Evolutionary conservation across 805 yeast genomes (phyloP), one percentile per base, ranked within the genome.

Genomic region (Kuraishia hungarica): DNA sequence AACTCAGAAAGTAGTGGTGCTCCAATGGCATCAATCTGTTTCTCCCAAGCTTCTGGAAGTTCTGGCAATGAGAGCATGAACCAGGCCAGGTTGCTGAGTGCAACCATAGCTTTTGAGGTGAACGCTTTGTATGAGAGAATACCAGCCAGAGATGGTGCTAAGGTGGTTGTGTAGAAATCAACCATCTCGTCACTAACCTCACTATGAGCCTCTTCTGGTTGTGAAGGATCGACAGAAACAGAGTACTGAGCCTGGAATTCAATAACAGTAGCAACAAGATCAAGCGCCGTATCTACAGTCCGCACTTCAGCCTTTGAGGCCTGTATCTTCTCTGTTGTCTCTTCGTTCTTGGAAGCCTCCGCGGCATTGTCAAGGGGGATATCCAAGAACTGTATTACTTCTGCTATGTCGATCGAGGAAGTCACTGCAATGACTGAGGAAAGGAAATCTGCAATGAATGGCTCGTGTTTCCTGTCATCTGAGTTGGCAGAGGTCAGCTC

Each of bases 11-110:
- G 72, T 83, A 84, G 80, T 48, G 60, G 64, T 3, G 67, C 66
- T 35, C 43, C 43, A 15, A 35, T 35, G 11, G 4, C n/a, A 6
- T 35, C 43, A 35, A 35, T 35, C n/a, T 35, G 43, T 35, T 35
- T 35, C 4, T 7, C 17, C 50, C 50, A 47, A 47, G 26, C 7
- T 3, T 23, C 50, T 47, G 50, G 50, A 47, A 47, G 50, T 5
- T 47, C 50, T 47, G 26, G 50, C 50, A 47, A 23, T 10, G 26
- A 21, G 50, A 21, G 26, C 50, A 47, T 1, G 77, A 84, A 69
- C 91, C 92, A 85, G 48, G 81, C 66, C 54, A 86, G 66, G 63
- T 92, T 92, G 69, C 89, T 90, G 65, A 90, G 75, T 8, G 88
- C 83, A 15, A 82, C 76, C 52, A 89, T 70, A 6, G 83, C 75